These are phyloP conservation scores for Populus trichocarpa DNA, from an alignment of 441 rosid genomes.

Conservation along the genomic window DNA sequence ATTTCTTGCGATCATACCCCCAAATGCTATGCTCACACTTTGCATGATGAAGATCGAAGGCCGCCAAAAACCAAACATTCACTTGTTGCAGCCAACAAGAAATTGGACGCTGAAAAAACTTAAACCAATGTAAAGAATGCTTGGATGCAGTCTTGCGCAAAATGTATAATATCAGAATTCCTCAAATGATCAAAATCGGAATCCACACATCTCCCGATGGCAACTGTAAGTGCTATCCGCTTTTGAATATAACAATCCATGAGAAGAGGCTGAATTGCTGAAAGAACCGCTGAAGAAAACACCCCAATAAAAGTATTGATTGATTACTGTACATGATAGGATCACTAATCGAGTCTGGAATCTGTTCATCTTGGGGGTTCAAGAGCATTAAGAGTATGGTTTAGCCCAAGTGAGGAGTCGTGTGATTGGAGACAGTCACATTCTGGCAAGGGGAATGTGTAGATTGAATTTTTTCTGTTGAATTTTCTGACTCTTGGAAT, in stretches of 20 bases:
- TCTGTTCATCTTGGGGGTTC: slow-evolving; percentile 27
- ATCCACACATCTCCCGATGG: slow-evolving; percentile 14
- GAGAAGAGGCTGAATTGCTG: background rate
- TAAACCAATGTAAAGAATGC: background rate
- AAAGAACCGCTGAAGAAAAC: slow-evolving; percentile 1
- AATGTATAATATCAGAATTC: slow-evolving; percentile 12
- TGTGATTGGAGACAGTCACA: slow-evolving; percentile 66
- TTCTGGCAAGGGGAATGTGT: slow-evolving; percentile 86
- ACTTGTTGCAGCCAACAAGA: background rate
- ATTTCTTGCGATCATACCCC: too few relatives aligned
- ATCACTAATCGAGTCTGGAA: background rate
- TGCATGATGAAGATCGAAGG: background rate
- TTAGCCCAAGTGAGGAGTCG: slow-evolving; percentile 37
- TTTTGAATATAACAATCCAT: slow-evolving; percentile 11
- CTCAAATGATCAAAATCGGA: slow-evolving; percentile 25
- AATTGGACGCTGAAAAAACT: background rate
- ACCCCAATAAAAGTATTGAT: background rate
- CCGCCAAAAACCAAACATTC: background rate
- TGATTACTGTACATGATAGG: slow-evolving; percentile 17
- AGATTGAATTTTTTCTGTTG: slow-evolving; percentile 84
- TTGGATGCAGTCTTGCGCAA: slow-evolving; percentile 5
- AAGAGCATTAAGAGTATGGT: slow-evolving; percentile 24
- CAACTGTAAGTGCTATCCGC: slow-evolving; percentile 5
- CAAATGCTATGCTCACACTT: too few relatives aligned
- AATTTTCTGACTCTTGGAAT: slow-evolving; percentile 76